Conservation (phyloP, 352 stramenopile species). For the Phytophthora ramorum region DNA sequence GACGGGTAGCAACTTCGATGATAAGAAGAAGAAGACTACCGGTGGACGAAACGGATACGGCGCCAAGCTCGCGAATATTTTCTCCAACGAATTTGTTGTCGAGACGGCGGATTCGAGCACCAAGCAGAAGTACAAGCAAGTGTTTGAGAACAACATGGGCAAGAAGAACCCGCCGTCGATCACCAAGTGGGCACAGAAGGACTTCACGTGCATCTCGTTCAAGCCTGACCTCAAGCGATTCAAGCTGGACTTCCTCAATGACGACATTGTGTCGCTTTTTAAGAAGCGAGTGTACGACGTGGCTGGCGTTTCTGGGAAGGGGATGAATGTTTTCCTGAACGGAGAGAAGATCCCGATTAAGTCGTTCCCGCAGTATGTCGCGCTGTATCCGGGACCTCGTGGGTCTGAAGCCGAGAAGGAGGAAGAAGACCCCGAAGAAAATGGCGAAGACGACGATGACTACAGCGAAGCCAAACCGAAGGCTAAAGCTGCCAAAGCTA, state of each 20-base stretch:
- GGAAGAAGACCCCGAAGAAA: conserved; percentile 41
- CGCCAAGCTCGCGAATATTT: conserved; percentile 99
- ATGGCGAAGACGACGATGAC: conserved; percentile 39
- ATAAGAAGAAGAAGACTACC: conserved; percentile 95
- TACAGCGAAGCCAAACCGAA: conserved; percentile 37
- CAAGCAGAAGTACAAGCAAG: conserved; percentile 94
- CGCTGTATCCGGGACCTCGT: conserved; percentile 81
- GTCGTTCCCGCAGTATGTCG: conserved; percentile 95
- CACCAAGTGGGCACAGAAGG: conserved; percentile 79
- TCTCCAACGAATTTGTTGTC: conserved; percentile 98
- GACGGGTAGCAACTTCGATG: conserved; percentile 98
- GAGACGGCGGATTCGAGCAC: conserved; percentile 96
- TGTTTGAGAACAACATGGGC: conserved; percentile 95
- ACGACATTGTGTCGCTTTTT: conserved; percentile 96
- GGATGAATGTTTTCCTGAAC: conserved; percentile 95
- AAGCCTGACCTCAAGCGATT: conserved; percentile 95
- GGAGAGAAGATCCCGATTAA: conserved; percentile 92
- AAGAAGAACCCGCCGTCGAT: conserved; percentile 90
- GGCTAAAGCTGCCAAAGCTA: conserved; percentile 38
- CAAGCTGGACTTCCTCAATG: conserved; percentile 91
- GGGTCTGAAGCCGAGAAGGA: conserved; percentile 38
- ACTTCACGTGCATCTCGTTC: conserved; percentile 98
- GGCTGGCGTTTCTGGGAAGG: conserved; percentile 94
- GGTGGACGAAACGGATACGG: conserved; percentile 98
- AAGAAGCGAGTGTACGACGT: conserved; percentile 98